Evolutionary conservation across 1,284 basidiomycete species (phyloP).

Genomic region (Stereum hirsutum): DNA sequence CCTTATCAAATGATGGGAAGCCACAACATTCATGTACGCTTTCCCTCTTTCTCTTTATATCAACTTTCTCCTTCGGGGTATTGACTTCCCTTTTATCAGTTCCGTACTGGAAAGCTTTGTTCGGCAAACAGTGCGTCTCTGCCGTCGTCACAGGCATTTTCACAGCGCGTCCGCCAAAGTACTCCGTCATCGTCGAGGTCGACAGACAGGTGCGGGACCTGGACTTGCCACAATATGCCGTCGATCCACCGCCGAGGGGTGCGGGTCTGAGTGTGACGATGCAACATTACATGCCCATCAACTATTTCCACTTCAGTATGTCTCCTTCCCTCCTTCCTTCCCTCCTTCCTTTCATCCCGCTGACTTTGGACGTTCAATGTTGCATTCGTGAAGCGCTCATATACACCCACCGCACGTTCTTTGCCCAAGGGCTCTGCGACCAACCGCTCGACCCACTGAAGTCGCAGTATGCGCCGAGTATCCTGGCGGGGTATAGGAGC

Average conservation of each 20-base stretch:
- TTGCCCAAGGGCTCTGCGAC: constrained; percentile 55
- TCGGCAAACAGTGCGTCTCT: constrained; percentile 57
- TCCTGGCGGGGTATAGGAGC: constrained; percentile 59
- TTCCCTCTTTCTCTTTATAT: neutral
- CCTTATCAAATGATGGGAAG: constrained; percentile 26
- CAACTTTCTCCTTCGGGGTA: constrained; percentile 11
- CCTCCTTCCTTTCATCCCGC: neutral
- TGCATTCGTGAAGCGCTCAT: constrained; percentile 44
- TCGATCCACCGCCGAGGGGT: constrained; percentile 24
- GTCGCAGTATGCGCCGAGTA: constrained; percentile 57
- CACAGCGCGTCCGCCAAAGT: constrained; percentile 40
- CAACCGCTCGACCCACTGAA: constrained; percentile 43
- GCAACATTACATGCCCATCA: constrained; percentile 57
- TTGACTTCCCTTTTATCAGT: constrained; percentile 44
- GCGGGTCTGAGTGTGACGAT: constrained; percentile 27
- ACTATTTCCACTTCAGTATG: constrained; percentile 59
- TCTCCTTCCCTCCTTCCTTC: neutral
- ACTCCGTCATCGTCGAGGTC: constrained; percentile 31
- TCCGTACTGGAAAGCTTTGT: constrained; percentile 61
- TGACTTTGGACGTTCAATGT: constrained; percentile 45
- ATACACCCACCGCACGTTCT: constrained; percentile 60
- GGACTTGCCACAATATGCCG: constrained; percentile 36
- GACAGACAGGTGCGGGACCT: constrained; percentile 35
- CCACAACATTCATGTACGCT: constrained; percentile 40
- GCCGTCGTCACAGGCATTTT: constrained; percentile 43